Conservation (phyloP, 306 rosid genomes). For the Rosa lucieae region DNA sequence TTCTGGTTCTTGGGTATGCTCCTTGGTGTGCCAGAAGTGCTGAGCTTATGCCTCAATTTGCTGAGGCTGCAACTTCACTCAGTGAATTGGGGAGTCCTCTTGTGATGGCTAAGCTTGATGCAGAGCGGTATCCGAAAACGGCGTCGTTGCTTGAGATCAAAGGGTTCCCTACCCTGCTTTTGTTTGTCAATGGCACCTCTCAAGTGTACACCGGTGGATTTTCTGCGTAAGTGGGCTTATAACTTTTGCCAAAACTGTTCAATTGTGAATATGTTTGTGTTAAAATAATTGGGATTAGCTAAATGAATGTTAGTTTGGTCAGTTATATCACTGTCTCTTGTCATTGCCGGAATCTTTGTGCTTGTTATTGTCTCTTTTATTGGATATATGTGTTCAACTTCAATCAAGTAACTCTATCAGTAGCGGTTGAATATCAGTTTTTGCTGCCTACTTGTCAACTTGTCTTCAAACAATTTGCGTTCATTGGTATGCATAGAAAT, state of each 20-base stretch:
- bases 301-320: not conserved
- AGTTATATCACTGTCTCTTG: not conserved
- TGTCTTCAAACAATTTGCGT: not conserved
- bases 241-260: constrained; percentile 7
- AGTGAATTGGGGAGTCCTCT: constrained; percentile 64
- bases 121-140: constrained; percentile 69
- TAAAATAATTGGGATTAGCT: not conserved
- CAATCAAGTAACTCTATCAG: not conserved
- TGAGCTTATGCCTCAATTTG: constrained; percentile 93
- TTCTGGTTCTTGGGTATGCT: constrained; percentile 83
- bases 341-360: constrained; percentile 4
- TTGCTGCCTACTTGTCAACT: not conserved
- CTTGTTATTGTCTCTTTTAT: not conserved
- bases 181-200: constrained; percentile 86
- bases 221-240: constrained; percentile 55
- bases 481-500: not conserved
- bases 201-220: constrained; percentile 83
- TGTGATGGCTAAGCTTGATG: constrained; percentile 88
- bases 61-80: constrained; percentile 82
- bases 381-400: not conserved
- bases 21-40: constrained; percentile 99
- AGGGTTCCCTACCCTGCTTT: constrained; percentile 85
- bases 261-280: constrained; percentile 8
- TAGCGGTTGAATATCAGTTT: not conserved
- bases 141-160: constrained; percentile 76